Percentiles rank a stretch among this genome's conserved stretches.
These are phyloP conservation scores for Pulveroboletus sp. DNA, from an alignment of 768 basidiomycete genomes.

Conservation along the genomic window DNA sequence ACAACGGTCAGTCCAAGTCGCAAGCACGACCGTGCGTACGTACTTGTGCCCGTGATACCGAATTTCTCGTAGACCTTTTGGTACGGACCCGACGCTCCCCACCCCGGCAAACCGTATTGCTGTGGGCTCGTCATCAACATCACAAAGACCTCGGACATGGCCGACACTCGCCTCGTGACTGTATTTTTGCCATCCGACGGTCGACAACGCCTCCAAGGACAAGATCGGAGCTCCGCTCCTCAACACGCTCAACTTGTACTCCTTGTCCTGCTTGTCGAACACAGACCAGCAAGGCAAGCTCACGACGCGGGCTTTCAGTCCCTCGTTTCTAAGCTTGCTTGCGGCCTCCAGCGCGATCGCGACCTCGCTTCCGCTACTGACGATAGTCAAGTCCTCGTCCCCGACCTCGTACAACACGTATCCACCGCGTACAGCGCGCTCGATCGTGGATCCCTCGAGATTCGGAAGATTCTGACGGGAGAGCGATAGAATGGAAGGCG, in stretches of 20 bases:
- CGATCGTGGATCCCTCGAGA: slow-evolving; percentile 82
- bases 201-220: slow-evolving; percentile 81
- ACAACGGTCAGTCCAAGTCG: slow-evolving; percentile 10
- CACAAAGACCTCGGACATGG: neutral
- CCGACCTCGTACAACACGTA: slow-evolving; percentile 84
- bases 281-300: slow-evolving; percentile 88
- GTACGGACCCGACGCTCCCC: slow-evolving; percentile 90
- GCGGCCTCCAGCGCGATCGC: slow-evolving; percentile 85
- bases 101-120: slow-evolving; percentile 70
- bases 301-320: slow-evolving; percentile 78
- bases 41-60: slow-evolving; percentile 74
- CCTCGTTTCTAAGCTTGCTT: slow-evolving; percentile 68
- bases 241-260: slow-evolving; percentile 80
- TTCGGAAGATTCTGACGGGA: slow-evolving; percentile 93
- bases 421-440: slow-evolving; percentile 78
- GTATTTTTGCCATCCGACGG: slow-evolving; percentile 85
- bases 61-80: slow-evolving; percentile 90
- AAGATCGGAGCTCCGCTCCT: slow-evolving; percentile 87
- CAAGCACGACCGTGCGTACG: slow-evolving; percentile 25
- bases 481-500: slow-evolving; percentile 79
- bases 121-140: slow-evolving; percentile 20
- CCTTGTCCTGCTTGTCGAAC: slow-evolving; percentile 75
- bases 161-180: slow-evolving; percentile 63
- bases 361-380: slow-evolving; percentile 88
- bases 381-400: slow-evolving; percentile 79